phyloP scores from a whole-genome alignment of 495 filamentous ascomycete genomes.

The Chaetomium cochliodes region DNA sequence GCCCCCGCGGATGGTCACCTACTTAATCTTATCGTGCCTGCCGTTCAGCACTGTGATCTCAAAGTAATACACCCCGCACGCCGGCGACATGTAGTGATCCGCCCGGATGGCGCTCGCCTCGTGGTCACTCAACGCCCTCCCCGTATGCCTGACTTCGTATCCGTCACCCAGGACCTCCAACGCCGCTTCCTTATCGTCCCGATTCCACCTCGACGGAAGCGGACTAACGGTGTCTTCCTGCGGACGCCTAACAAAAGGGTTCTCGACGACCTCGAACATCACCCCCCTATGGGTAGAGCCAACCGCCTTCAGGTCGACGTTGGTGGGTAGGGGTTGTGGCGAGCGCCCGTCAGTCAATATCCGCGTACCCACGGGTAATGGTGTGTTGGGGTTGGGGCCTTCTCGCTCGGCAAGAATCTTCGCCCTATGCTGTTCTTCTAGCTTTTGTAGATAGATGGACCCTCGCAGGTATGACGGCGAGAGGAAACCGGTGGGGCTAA shows the following conservation, averaged over 20 bases:
- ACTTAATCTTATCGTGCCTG: constrained; percentile 76
- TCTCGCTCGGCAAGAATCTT: constrained; percentile 47
- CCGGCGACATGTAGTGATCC: constrained; percentile 85
- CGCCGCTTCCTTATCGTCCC: constrained; percentile 66
- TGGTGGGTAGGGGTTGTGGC: constrained; percentile 28
- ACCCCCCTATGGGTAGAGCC: constrained; percentile 69
- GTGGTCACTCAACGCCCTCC: constrained; percentile 54
- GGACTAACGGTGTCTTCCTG: constrained; percentile 60
- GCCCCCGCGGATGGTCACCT: constrained; percentile 37
- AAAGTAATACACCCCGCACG: constrained; percentile 95
- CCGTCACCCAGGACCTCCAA: constrained; percentile 76
- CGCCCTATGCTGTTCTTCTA: constrained; percentile 66
- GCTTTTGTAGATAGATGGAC: constrained; percentile 71
- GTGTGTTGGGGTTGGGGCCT: neutral
- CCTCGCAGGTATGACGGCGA: constrained; percentile 76
- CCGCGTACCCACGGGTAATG: constrained; percentile 22
- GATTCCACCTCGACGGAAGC: constrained; percentile 81
- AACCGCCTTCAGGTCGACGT: constrained; percentile 52
- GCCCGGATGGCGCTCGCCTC: constrained; percentile 83
- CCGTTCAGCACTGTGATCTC: constrained; percentile 85
- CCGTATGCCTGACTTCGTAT: constrained; percentile 71
- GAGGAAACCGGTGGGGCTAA: constrained; percentile 54
- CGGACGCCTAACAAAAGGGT: constrained; percentile 32
- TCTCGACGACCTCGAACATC: constrained; percentile 83
- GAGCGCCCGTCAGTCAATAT: constrained; percentile 62